Evolutionary conservation across 495 filamentous ascomycete genomes (phyloP), one percentile per base, ranked within the genome.

Genomic region (Aspergillus ostianus): DNA sequence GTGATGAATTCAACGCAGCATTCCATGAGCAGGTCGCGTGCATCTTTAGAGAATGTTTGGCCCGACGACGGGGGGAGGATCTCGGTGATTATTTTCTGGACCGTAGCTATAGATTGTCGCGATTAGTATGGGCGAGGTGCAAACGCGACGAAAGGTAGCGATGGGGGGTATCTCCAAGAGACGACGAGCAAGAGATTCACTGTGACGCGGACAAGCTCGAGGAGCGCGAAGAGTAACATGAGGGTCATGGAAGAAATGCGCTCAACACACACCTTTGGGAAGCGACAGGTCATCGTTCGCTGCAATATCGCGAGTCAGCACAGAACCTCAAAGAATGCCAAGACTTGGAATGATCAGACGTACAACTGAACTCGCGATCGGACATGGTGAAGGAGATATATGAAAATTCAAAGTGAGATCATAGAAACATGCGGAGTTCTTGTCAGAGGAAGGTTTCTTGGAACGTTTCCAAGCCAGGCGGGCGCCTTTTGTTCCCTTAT

Each of bases 1-100:
- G 95, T 97, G 72, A 98, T 97, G 78, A 98, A 98, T 70, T 98
- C 94, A 62, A 98, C 94, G 70, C 95, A 98, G 80, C 93, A 98
- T 75, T 98, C 94, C 76, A 98, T 98, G 47, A 98, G 84, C 5
- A 97, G 80, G 66, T 98, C 94, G 53, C 95, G 86, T 3, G 94
- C 91, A 65, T 98, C 94, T 75, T 93, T 95, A 23, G 91, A 89
- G 70, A 97, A 98, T 3, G 83, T 84, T 47, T 90, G 78, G 53
- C 85, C 88, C 57, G 79, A 79, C 30, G 86, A 85, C 1, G 86
- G 70, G 7, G 90, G 85, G 3, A 98, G 83, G 67, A 98, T 97
- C 71, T 98, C 94, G 64, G 84, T 87, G 69, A 98, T 91, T 64
- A 98, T 98, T 75, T 98, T 98, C 69, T 96, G 90, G 59, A 98